phyloP scores from a whole-genome alignment of 257 asterid species.

The Fraxinus anomala region DNA sequence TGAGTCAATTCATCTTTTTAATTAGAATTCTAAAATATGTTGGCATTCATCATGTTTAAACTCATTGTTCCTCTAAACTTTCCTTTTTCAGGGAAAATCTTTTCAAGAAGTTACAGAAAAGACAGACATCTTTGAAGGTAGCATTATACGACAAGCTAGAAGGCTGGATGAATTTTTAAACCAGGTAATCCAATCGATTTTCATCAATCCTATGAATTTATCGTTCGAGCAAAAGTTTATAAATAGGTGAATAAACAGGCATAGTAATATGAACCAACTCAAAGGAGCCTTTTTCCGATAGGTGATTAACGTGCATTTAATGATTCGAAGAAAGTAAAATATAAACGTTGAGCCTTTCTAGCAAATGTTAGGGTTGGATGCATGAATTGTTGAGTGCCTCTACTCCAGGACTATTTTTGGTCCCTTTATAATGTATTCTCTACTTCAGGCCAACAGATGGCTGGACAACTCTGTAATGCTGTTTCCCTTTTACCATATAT shows the following conservation, averaged over 20 bases:
- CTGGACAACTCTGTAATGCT: background rate
- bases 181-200: conserved; percentile 52
- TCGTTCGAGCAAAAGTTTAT: background rate
- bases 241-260: background rate
- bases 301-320: background rate
- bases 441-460: background rate
- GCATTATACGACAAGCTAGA: conserved; percentile 86
- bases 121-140: conserved; percentile 97
- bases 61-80: conserved; percentile 10
- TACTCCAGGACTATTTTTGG: background rate
- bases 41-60: conserved; percentile 7
- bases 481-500: background rate
- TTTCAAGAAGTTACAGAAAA: conserved; percentile 78
- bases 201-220: background rate
- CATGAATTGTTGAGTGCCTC: background rate
- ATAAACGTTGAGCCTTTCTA: background rate
- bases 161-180: conserved; percentile 95
- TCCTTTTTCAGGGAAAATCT: conserved; percentile 66
- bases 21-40: background rate
- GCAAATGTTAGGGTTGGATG: background rate
- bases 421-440: background rate
- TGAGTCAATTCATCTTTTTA: background rate
- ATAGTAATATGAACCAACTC: background rate
- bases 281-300: background rate
- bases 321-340: background rate